These are phyloP conservation scores for Biscogniauxia marginata DNA, from an alignment of 2,329 filamentous ascomycete genomes.

Conservation along the genomic window DNA sequence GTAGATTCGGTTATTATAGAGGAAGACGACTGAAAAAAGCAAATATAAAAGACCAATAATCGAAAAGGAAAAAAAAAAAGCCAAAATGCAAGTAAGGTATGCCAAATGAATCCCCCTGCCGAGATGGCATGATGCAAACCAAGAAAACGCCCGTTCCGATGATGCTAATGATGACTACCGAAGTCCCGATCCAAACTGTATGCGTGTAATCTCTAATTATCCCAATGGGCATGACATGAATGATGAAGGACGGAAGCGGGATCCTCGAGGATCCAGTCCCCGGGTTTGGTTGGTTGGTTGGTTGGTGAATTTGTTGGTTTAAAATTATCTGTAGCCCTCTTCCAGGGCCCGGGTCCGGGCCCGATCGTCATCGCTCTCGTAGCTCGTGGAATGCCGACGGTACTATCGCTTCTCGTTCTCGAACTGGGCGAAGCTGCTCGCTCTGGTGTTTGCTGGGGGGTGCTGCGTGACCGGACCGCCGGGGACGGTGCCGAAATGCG, in stretches of 20 bases:
- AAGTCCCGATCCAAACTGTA: not conserved
- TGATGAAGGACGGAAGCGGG: not conserved
- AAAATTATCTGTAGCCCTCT: not conserved
- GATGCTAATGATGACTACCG: too few species aligned
- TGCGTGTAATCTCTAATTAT: not conserved
- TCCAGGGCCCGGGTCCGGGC: not conserved
- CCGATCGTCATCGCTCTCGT: not conserved
- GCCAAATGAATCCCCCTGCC: too few species aligned
- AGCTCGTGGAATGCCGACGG: not conserved
- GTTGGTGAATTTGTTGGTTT: too few species aligned
- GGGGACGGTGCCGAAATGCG: slow-evolving; percentile 14
- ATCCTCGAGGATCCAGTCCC: not conserved
- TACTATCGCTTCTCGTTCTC: slow-evolving; percentile 18
- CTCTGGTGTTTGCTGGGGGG: slow-evolving; percentile 16
- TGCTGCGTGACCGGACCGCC: slow-evolving; percentile 18
- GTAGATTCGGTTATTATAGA: too few species aligned
- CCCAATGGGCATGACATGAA: not conserved
- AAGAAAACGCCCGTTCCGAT: too few species aligned
- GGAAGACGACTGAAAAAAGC: too few species aligned
- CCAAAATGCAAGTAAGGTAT: too few species aligned
- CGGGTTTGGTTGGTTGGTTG: not conserved
- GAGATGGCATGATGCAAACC: too few species aligned
- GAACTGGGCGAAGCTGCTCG: slow-evolving; percentile 23
- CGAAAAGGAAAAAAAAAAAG: too few species aligned
- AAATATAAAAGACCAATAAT: too few species aligned